Base-by-base conservation (phyloP, 2,329 filamentous ascomycete species). In the Cryphonectria naterciae region DNA sequence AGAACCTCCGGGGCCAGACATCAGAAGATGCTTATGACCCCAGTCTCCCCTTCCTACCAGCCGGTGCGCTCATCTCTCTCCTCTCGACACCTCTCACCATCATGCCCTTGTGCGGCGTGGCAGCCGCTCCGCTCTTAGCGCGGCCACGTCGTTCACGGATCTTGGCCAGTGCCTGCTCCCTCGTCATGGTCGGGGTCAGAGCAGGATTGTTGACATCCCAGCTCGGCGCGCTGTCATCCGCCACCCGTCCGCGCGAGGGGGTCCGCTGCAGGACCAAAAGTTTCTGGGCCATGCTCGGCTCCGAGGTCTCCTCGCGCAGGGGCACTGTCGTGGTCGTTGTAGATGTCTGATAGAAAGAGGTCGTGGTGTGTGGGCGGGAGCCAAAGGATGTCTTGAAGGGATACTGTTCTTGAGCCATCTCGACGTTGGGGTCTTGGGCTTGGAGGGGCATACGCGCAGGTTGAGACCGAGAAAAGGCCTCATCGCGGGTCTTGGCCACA, bases 151-250 rank as follows among this genome's bases (percentile, higher is more conserved):
- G 85, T 81, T 93, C 90, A 68, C 90, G 86, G 74, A 95, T 95
- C 78, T 91, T 89, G 69, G 91, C 91, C 22, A 95, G 85, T 4
- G 92, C 92, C 79, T 94, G 86, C 79, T 94, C 93, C 68, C 93
- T 86, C 37, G 88, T 88, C 87, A 91, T 89, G 54, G 89, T 91
- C 6, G 89, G 88, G 58, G 86, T 90, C 72, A 91, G 78, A 13
- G 88, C 88, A 28, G 87, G 87, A 77, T 89, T 86, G 72, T 81
- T 86, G 56, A 82, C 77, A 77, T 89, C 87, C 75, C 89, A 89
- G 13, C 81, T 83, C 4, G 82, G 81, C 10, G 74, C 74, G 68
- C 75, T 73, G 25, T 65, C 65, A 32, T 46, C 68, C 54, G 56
- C 68, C 35, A 41, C 71, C 10, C 49, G 72, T 41, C 61, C 61